Percentiles rank a stretch among this genome's conserved stretches.
Conservation (phyloP, 768 basidiomycete genomes). For the Tricholoma matsutake region DNA sequence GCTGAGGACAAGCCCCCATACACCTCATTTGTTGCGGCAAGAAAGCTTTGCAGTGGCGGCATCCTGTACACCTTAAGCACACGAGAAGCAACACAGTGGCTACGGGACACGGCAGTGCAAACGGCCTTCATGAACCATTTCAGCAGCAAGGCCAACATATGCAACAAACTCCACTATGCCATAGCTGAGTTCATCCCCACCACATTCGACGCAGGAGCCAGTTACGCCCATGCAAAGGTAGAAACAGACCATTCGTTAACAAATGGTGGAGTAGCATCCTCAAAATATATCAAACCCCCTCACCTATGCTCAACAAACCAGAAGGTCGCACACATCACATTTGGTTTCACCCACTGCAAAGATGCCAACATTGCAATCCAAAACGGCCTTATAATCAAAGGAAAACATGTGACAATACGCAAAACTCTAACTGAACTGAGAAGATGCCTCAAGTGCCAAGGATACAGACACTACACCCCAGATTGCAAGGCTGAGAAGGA, state of each 20-base stretch:
- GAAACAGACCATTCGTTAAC: constrained; percentile 15
- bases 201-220: constrained; percentile 6
- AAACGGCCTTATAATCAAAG: constrained; percentile 10
- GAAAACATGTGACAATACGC: constrained; percentile 6
- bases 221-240: neutral
- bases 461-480: neutral
- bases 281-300: too few species aligned
- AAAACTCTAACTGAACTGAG: constrained; percentile 17
- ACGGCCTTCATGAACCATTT: neutral
- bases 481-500: neutral
- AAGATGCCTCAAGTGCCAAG: too few species aligned
- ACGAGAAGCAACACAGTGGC: neutral
- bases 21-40: neutral
- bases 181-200: constrained; percentile 23
- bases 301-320: constrained; percentile 14
- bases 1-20: neutral
- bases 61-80: neutral
- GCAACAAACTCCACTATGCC: constrained; percentile 1
- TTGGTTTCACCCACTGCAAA: constrained; percentile 15
- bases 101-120: neutral
- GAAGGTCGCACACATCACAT: constrained; percentile 18
- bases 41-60: neutral
- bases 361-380: constrained; percentile 21
- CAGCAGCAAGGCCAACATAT: constrained; percentile 1
- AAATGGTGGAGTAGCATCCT: constrained; percentile 1